Evolutionary conservation across 1,284 basidiomycete species (phyloP).

Genomic region (Ganoderma leucocontextum): DNA sequence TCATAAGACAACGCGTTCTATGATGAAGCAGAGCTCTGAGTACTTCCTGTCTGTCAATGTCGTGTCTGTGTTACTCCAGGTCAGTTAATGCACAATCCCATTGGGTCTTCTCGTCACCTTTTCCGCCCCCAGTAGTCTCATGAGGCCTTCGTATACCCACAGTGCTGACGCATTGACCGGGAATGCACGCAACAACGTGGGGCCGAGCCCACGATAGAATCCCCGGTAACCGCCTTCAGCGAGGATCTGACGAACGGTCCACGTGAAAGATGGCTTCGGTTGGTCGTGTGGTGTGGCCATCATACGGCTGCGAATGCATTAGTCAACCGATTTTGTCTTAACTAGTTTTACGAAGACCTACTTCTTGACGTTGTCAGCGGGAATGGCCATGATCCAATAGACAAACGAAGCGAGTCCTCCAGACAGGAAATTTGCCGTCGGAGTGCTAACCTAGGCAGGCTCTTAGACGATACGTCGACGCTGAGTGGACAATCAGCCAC

Average conservation of each 20-base stretch:
- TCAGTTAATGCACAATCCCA: slow-evolving; percentile 13
- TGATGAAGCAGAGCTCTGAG: neutral
- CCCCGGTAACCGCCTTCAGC: slow-evolving; percentile 60
- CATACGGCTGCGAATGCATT: slow-evolving; percentile 57
- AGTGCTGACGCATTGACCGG: slow-evolving; percentile 77
- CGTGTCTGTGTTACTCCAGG: slow-evolving; percentile 17
- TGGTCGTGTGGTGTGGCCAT: slow-evolving; percentile 59
- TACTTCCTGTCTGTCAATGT: neutral
- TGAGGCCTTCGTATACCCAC: slow-evolving; percentile 75
- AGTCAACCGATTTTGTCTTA: neutral
- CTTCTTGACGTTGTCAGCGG: slow-evolving; percentile 85
- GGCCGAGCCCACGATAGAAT: slow-evolving; percentile 69
- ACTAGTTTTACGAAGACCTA: slow-evolving; percentile 39
- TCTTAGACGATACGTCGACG: neutral
- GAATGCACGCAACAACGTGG: slow-evolving; percentile 72
- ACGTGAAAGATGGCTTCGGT: slow-evolving; percentile 55
- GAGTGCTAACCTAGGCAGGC: slow-evolving; percentile 61
- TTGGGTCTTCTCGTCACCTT: slow-evolving; percentile 49
- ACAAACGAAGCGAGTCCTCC: slow-evolving; percentile 71
- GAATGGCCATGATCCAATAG: slow-evolving; percentile 77
- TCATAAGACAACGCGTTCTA: neutral
- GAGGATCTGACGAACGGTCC: slow-evolving; percentile 59
- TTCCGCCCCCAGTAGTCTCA: slow-evolving; percentile 71
- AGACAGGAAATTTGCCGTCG: slow-evolving; percentile 72
- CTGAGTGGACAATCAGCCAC: slow-evolving; percentile 9